Evolutionary conservation across 1,139 yeast genomes (phyloP).

Genomic region (Nakaseomyces uthaithaninus): DNA sequence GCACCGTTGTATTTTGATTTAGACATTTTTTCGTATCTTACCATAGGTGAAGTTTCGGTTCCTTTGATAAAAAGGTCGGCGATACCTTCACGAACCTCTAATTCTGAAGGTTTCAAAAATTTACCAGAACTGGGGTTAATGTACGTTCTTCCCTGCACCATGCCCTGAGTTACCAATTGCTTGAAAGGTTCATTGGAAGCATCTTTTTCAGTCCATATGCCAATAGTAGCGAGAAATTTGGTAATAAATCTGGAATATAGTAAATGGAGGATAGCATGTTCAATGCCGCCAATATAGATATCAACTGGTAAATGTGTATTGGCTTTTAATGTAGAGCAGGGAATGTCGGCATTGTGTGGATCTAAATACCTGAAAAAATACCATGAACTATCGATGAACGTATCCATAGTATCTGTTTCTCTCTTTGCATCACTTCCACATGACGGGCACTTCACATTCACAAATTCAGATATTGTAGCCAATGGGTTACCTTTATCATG

Average conservation of each 20-base stretch:
- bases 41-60: conserved; percentile 44
- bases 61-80: conserved; percentile 33
- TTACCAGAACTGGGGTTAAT: conserved; percentile 63
- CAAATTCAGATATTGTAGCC: conserved; percentile 59
- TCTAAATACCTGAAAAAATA: conserved; percentile 82
- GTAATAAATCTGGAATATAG: conserved; percentile 77
- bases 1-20: conserved; percentile 93
- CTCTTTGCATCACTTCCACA: conserved; percentile 72
- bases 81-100: conserved; percentile 42
- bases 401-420: conserved; percentile 97
- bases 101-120: conserved; percentile 71
- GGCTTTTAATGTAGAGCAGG: conserved; percentile 50
- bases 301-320: conserved; percentile 69
- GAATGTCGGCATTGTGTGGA: conserved; percentile 46
- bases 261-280: conserved; percentile 89
- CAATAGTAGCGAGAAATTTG: conserved; percentile 61
- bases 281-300: conserved; percentile 88
- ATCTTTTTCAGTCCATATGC: conserved; percentile 49
- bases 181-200: conserved; percentile 70
- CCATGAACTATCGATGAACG: conserved; percentile 98
- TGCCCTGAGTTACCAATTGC: conserved; percentile 83
- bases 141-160: conserved; percentile 91
- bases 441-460: conserved; percentile 67
- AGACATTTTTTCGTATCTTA: conserved; percentile 86
- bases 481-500: conserved; percentile 65